These are phyloP conservation scores for Phytophthora fragariae DNA, from an alignment of 352 stramenopile species.

Conservation along the genomic window DNA sequence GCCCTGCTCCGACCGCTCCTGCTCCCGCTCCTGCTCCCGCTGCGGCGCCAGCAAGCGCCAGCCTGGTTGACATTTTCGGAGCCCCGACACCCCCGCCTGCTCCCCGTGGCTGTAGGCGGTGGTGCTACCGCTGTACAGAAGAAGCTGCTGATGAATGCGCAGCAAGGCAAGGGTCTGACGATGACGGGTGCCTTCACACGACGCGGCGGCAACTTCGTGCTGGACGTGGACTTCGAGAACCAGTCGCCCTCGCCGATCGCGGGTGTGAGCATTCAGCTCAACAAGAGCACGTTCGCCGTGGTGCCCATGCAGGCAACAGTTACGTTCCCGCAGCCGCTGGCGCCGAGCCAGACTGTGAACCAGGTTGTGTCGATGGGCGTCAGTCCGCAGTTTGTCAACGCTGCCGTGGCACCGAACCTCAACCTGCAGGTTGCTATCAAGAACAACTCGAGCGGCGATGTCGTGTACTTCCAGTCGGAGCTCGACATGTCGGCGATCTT, in stretches of 20 bases:
- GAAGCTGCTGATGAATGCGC: conserved; percentile 78
- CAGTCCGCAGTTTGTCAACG: conserved; percentile 80
- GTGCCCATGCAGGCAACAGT: conserved; percentile 94
- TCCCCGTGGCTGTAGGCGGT: conserved; percentile 29
- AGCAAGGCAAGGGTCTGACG: conserved; percentile 92
- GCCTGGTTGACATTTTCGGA: conserved; percentile 89
- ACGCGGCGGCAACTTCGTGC: conserved; percentile 64
- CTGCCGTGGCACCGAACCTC: conserved; percentile 72
- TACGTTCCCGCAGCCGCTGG: conserved; percentile 68
- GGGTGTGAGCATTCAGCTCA: conserved; percentile 96
- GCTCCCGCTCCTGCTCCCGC: conserved; percentile 45
- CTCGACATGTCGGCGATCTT: conserved; percentile 93
- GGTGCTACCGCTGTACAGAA: conserved; percentile 45
- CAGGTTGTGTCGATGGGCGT: conserved; percentile 84
- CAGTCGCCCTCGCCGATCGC: conserved; percentile 88
- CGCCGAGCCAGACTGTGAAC: conserved; percentile 76
- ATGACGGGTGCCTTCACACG: conserved; percentile 85
- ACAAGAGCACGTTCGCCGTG: conserved; percentile 98
- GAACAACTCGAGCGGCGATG: conserved; percentile 93
- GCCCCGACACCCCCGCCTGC: conserved; percentile 48
- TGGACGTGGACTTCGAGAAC: conserved; percentile 90
- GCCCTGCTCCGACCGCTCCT: conserved; percentile 48
- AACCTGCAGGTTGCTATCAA: conserved; percentile 98
- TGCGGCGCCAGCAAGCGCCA: conserved; percentile 43
- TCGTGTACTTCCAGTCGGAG: conserved; percentile 97